Percentiles rank a stretch among this genome's conserved stretches.
These are phyloP conservation scores for Bombardia bombarda DNA, from an alignment of 495 filamentous ascomycete genomes.

Conservation along the genomic window DNA sequence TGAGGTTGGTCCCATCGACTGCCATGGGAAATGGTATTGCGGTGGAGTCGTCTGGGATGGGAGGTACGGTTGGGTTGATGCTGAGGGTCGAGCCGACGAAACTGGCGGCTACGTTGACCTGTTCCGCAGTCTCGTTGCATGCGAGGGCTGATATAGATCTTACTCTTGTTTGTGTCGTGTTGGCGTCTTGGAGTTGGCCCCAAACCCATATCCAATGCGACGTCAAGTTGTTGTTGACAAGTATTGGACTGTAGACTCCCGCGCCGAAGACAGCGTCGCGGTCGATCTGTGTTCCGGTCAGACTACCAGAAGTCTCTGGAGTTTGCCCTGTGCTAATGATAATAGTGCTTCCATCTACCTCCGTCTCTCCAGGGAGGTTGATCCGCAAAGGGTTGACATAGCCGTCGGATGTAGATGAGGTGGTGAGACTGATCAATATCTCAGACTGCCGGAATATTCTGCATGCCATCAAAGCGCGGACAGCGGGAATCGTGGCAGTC, in stretches of 20 bases:
- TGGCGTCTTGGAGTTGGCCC: slow-evolving; percentile 13
- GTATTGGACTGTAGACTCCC: slow-evolving; percentile 8
- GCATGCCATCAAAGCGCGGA: slow-evolving; percentile 15
- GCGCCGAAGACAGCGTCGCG: slow-evolving; percentile 12
- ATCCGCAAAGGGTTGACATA: slow-evolving; percentile 8
- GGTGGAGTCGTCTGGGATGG: slow-evolving; percentile 10
- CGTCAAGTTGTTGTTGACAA: background rate
- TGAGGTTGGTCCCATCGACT: slow-evolving; percentile 9
- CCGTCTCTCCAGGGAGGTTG: slow-evolving; percentile 5
- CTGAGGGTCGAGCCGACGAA: slow-evolving; percentile 11
- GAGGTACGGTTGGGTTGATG: slow-evolving; percentile 13
- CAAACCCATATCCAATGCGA: slow-evolving; percentile 17
- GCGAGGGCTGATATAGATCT: slow-evolving; percentile 9
- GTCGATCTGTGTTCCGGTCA: background rate
- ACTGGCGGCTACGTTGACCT: slow-evolving; percentile 9
- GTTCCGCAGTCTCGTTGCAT: slow-evolving; percentile 19
- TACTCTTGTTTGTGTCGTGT: slow-evolving; percentile 2
- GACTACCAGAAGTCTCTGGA: background rate
- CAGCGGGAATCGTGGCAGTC: slow-evolving; percentile 9
- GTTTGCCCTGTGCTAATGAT: slow-evolving; percentile 1
- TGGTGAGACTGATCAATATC: slow-evolving; percentile 8
- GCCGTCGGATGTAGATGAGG: slow-evolving; percentile 1
- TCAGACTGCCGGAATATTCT: slow-evolving; percentile 7
- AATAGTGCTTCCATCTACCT: background rate
- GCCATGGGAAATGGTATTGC: background rate